Evolutionary conservation across 768 basidiomycete species (phyloP).

Genomic region (Asterophora parasitica): DNA sequence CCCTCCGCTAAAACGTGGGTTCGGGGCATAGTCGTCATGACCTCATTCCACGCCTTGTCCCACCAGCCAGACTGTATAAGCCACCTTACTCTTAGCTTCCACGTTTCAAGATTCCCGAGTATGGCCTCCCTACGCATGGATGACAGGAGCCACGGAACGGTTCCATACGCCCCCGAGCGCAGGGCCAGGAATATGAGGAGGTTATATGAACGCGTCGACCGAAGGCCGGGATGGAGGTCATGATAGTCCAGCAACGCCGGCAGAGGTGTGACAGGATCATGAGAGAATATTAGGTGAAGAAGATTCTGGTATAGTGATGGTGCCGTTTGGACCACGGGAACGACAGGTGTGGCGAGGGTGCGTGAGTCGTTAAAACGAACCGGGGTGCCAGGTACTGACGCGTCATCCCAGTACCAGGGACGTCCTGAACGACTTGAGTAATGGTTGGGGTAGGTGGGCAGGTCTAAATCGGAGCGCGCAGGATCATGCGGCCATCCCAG

Average conservation of each 20-base stretch:
- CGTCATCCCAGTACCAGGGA: constrained; percentile 10
- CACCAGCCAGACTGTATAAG: constrained; percentile 52
- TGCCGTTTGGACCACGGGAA: constrained; percentile 27
- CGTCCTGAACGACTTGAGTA: neutral
- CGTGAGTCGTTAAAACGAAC: neutral
- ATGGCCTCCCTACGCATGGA: constrained; percentile 43
- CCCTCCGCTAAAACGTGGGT: constrained; percentile 8
- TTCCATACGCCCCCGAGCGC: constrained; percentile 44
- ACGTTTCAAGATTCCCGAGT: constrained; percentile 46
- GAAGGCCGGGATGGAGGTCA: constrained; percentile 28
- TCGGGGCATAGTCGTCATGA: constrained; percentile 18
- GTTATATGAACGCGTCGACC: constrained; percentile 43
- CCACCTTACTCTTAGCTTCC: constrained; percentile 52
- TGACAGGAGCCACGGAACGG: constrained; percentile 38
- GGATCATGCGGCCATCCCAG: constrained; percentile 20
- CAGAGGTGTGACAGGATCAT: constrained; percentile 26
- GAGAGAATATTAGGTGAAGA: constrained; percentile 30
- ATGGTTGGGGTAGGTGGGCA: neutral
- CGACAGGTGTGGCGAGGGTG: constrained; percentile 2
- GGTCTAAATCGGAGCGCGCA: constrained; percentile 12
- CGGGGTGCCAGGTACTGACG: constrained; percentile 10
- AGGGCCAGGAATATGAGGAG: constrained; percentile 44
- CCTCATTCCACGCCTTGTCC: constrained; percentile 51
- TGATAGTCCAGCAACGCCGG: constrained; percentile 48
- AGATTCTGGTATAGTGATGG: constrained; percentile 38